Base-by-base conservation (phyloP, 2,329 filamentous ascomycete genomes). In the Penicillium thymicola region DNA sequence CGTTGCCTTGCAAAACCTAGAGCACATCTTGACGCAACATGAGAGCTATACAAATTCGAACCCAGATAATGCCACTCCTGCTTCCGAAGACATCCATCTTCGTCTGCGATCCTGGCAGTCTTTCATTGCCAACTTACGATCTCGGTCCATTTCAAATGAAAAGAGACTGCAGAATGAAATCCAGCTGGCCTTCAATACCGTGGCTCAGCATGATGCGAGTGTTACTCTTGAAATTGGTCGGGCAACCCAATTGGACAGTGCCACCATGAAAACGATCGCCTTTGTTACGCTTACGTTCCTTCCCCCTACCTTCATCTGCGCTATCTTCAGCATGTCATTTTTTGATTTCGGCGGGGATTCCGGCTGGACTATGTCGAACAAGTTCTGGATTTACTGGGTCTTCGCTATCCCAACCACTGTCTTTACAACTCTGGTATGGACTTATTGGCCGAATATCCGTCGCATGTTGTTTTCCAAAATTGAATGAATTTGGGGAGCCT, bases 221-320 rank as follows among this genome's bases (percentile, higher is more conserved):
- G 47, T 57, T 6, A 57, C 54, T 1, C 62, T 67, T n/a, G 52
- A 65, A 27, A 64, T 81, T 2, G 58, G 64, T 38, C 53, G 57
- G 5, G 67, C 66, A 5, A 62, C 64, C 18, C 60, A 62, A 30
- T 50, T 47, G n/a, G 82, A 84, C 50, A 81, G 79, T 58, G 70
- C 76, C 0, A 75, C 79, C 0, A 82, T 83, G 79, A 80, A 78
- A 64, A 79, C 78, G 0, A 72, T 84, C 43, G 76, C 80, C 0
- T 72, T 81, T 16, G 67, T 82, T 0, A 81, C 80, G 0, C 62
- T 82, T 7, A 65, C 71, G 0, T 84, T 84, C 38, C 65, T 84
- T 0, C 82, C 82, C 0, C 75, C 79, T 0, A 83, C 81, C 0
- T 83, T 82, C 58, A 72, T 82, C 16, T 80, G 43, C 42, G 65